These are phyloP conservation scores for Helianthus tuberosus DNA, from an alignment of 129 eudicot genomes.

Conservation along the genomic window DNA sequence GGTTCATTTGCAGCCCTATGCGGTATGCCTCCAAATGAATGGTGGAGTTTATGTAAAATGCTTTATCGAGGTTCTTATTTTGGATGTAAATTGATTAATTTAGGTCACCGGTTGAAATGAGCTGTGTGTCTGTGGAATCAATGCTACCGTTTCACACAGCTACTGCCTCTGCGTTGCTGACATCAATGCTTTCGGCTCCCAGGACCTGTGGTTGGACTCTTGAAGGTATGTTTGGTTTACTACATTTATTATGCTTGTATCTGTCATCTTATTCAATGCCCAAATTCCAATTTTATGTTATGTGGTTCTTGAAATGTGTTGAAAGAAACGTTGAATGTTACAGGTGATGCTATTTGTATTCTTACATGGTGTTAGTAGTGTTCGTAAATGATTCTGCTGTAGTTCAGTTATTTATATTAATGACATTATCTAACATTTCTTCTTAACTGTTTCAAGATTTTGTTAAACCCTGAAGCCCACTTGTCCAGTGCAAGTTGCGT, in stretches of 20 bases:
- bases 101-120: constrained; percentile 87
- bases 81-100: constrained; percentile 6
- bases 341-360: not conserved
- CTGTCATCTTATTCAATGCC: constrained; percentile 5
- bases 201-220: constrained; percentile 67
- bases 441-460: not conserved
- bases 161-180: constrained; percentile 88
- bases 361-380: not conserved
- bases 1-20: too few relatives aligned
- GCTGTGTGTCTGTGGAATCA: constrained; percentile 53
- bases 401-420: not conserved
- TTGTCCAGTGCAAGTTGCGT: not conserved
- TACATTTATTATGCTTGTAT: not conserved
- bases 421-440: not conserved
- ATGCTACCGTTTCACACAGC: constrained; percentile 83
- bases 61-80: not conserved
- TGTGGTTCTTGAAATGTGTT: not conserved
- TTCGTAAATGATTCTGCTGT: not conserved
- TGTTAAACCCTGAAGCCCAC: not conserved
- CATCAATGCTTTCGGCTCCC: constrained; percentile 79
- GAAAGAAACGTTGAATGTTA: not conserved
- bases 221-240: constrained; percentile 50
- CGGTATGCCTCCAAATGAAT: not conserved
- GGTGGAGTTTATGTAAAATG: not conserved
- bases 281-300: not conserved